A percentile compares a stretch with the other conserved stretches of the same genome.
Evolutionary conservation across 495 filamentous ascomycete species (phyloP).

Genomic region (Annulohypoxylon maeteangense): DNA sequence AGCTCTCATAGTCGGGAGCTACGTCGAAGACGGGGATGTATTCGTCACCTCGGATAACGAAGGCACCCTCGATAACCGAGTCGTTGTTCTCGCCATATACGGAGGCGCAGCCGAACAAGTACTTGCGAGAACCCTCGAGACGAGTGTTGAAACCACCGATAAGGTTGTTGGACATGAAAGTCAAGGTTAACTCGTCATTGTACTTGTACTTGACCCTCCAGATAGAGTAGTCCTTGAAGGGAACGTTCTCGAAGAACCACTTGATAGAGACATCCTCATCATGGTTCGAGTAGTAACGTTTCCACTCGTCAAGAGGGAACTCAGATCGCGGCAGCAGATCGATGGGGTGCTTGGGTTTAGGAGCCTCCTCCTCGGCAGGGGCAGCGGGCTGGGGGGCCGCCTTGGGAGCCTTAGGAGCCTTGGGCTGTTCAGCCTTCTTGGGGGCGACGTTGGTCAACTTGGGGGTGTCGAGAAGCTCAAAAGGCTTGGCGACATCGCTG

Average conservation of each 20-base stretch:
- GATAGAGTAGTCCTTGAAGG: conserved; percentile 92
- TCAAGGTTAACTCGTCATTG: conserved; percentile 94
- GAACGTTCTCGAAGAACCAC: conserved; percentile 98
- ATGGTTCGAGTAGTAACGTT: conserved; percentile 98
- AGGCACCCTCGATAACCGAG: conserved; percentile 89
- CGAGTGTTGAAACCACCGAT: conserved; percentile 97
- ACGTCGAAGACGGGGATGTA: conserved; percentile 89
- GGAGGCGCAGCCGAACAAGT: conserved; percentile 91
- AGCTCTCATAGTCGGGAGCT: conserved; percentile 96
- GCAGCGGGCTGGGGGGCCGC: conserved; percentile 67
- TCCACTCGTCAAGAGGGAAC: conserved; percentile 93
- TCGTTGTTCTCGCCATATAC: conserved; percentile 90
- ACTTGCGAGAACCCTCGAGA: conserved; percentile 98
- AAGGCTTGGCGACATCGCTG: conserved; percentile 76
- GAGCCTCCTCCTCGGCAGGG: conserved; percentile 76
- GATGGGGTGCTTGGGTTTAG: conserved; percentile 96
- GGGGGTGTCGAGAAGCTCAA: conserved; percentile 81
- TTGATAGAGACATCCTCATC: conserved; percentile 89
- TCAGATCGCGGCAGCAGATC: conserved; percentile 84
- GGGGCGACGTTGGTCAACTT: conserved; percentile 86
- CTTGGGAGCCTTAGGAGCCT: conserved; percentile 68
- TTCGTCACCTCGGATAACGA: conserved; percentile 93
- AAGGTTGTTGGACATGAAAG: conserved; percentile 98
- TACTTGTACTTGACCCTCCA: conserved; percentile 97
- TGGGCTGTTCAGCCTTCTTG: conserved; percentile 79